A percentile compares a stretch with the other conserved stretches of the same genome.
phyloP scores from a whole-genome alignment of 768 basidiomycete species.

The Psilocybe subaeruginosa region DNA sequence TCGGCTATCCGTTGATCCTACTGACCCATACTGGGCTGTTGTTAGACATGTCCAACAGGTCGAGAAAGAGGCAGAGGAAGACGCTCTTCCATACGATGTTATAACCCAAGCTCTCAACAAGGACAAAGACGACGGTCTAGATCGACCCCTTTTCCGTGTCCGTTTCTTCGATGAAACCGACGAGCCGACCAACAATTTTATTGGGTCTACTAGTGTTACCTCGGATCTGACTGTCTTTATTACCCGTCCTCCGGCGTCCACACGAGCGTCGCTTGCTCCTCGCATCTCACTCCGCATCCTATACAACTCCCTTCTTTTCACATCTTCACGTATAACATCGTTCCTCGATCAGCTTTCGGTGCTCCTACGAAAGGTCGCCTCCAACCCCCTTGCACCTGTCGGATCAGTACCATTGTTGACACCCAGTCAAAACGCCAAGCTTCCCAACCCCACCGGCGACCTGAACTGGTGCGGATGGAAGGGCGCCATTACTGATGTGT shows the following conservation, averaged over 20 bases:
- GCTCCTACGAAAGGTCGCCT: conserved; percentile 71
- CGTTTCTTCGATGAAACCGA: conserved; percentile 97
- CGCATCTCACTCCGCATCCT: conserved; percentile 79
- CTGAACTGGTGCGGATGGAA: conserved; percentile 98
- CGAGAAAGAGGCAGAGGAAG: conserved; percentile 80
- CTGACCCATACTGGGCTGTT: conserved; percentile 88
- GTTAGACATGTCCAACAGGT: conserved; percentile 84
- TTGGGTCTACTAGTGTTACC: conserved; percentile 78
- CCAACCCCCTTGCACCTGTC: conserved; percentile 68
- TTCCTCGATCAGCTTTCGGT: conserved; percentile 87
- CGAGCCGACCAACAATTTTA: conserved; percentile 69
- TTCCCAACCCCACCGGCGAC: conserved; percentile 87
- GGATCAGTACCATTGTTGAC: conserved; percentile 85
- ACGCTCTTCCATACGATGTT: conserved; percentile 80
- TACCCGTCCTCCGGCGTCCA: conserved; percentile 67
- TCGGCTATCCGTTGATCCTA: conserved; percentile 79
- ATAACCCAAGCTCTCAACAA: conserved; percentile 71
- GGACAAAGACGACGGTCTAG: conserved; percentile 61
- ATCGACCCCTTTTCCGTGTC: conserved; percentile 84
- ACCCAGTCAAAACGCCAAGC: conserved; percentile 60
- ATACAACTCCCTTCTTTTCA: conserved; percentile 96
- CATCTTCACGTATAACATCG: conserved; percentile 69
- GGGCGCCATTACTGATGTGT: conserved; percentile 95
- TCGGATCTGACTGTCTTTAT: conserved; percentile 95
- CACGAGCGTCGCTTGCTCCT: conserved; percentile 73